Percentiles rank a stretch among this genome's conserved stretches.
phyloP scores from a whole-genome alignment of 768 basidiomycete genomes.

The Collybia sp. region DNA sequence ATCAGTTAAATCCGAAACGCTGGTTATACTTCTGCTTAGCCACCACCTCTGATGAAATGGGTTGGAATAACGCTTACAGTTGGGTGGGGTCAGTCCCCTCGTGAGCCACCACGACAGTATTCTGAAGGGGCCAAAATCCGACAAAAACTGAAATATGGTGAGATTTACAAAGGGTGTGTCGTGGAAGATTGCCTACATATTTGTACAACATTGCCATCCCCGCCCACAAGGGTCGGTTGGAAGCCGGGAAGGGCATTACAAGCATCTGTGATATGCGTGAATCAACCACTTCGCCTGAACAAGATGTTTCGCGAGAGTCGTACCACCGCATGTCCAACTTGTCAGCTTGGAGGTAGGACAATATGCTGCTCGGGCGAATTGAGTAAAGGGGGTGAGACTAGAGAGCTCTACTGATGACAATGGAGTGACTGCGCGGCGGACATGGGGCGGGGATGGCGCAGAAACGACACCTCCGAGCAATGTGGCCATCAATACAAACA shows the following conservation, averaged over 20 bases:
- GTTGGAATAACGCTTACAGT: conserved; percentile 29
- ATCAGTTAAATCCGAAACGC: conserved; percentile 50
- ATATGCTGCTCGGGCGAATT: conserved; percentile 57
- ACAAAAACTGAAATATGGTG: conserved; percentile 37
- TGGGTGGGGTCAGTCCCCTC: conserved; percentile 56
- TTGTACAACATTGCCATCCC: conserved; percentile 44
- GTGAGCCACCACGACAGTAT: conserved; percentile 53
- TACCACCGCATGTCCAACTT: conserved; percentile 43
- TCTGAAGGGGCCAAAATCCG: conserved; percentile 47
- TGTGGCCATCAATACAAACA: too few species aligned
- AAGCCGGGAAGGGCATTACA: conserved; percentile 39
- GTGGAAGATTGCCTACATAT: conserved; percentile 29
- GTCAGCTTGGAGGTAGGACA: conserved; percentile 32
- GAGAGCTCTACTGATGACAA: conserved; percentile 26
- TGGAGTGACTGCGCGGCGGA: conserved; percentile 14
- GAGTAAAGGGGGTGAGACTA: conserved; percentile 38
- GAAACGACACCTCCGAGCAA: not conserved
- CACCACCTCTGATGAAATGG: too few species aligned
- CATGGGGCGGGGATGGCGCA: conserved; percentile 9
- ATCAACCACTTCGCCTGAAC: not conserved
- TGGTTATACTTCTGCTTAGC: conserved; percentile 9
- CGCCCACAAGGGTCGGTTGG: conserved; percentile 37
- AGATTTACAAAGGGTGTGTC: not conserved
- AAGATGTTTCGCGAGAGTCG: not conserved
- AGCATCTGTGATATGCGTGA: conserved; percentile 21